Base-by-base conservation (phyloP, 139 green algal species). In the Micractinium conductrix region DNA sequence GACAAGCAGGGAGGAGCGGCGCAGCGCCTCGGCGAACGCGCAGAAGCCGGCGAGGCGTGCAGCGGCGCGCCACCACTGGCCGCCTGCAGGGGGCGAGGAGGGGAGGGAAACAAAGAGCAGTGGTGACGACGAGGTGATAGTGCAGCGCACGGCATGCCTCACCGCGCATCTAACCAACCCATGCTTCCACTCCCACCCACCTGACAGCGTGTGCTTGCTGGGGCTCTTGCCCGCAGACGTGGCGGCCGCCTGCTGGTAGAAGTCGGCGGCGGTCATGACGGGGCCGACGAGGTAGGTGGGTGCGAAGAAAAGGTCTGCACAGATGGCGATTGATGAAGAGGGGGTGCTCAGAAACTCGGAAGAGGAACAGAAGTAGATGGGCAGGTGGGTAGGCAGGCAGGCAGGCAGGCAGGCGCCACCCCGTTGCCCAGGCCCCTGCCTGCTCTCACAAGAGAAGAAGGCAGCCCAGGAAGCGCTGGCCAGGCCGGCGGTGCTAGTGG, bases 391-490 rank as follows among this genome's bases (percentile, higher is more conserved):
- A n/a, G n/a, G n/a, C n/a, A n/a, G n/a, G n/a, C n/a, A n/a, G n/a
- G n/a, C n/a, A n/a, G n/a, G n/a, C n/a, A n/a, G n/a, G n/a, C n/a
- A n/a, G n/a, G n/a, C n/a, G n/a, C n/a, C n/a, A n/a, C n/a, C n/a
- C n/a, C n/a, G n/a, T n/a, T n/a, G n/a, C n/a, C n/a, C n/a, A n/a
- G n/a, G n/a, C n/a, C n/a, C n/a, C n/a, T n/a, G n/a, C n/a, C n/a
- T n/a, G n/a, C n/a, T n/a, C n/a, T n/a, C n/a, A n/a, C n/a, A 85
- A 22, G 62, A 68, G 8, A 85, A 48, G 68, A 71, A 79, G 68
- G 80, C 80, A 2, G 68, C 19, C 80, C 80, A 85, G 80, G 55
- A 50, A 68, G 65, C 45, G 28, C 35, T 55, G 38, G 42, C 35
- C n/a, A 55, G 38, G 14, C 28, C 62, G 16, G 76, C 38, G 30